A percentile compares a stretch with the other conserved stretches of the same genome.
Evolutionary conservation across 2,329 filamentous ascomycete genomes (phyloP).

Genomic region (Fusarium mundagurra): DNA sequence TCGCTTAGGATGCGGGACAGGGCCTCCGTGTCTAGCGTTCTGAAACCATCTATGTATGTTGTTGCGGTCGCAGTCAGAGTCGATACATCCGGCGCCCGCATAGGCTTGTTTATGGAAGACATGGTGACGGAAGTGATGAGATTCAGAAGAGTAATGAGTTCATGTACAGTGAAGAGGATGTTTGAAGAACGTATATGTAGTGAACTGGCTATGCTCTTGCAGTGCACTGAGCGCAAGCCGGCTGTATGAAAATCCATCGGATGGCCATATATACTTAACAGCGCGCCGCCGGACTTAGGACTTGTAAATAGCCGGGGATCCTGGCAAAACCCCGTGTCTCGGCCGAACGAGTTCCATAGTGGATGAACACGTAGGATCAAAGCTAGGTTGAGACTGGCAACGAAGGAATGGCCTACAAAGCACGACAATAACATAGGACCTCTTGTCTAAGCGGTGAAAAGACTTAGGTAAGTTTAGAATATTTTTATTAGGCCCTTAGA

Average conservation of each 20-base stretch:
- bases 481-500: fast-evolving
- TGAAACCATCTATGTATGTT: background rate
- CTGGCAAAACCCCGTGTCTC: background rate
- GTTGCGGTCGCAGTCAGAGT: background rate
- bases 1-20: background rate
- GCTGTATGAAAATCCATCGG: background rate
- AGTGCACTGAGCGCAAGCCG: too few species aligned
- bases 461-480: background rate
- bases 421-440: background rate
- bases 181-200: background rate
- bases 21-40: background rate
- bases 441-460: background rate
- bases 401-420: background rate
- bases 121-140: background rate
- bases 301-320: background rate
- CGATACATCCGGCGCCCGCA: background rate
- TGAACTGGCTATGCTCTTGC: background rate
- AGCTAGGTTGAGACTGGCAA: too few species aligned
- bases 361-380: fast-evolving
- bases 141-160: too few species aligned
- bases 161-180: too few species aligned
- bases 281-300: background rate
- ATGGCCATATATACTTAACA: background rate
- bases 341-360: background rate
- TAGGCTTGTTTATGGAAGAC: background rate